A percentile compares a stretch with the other conserved stretches of the same genome.
Conservation (phyloP, 805 yeast genomes). For the Wickerhamiella lipophila region DNA sequence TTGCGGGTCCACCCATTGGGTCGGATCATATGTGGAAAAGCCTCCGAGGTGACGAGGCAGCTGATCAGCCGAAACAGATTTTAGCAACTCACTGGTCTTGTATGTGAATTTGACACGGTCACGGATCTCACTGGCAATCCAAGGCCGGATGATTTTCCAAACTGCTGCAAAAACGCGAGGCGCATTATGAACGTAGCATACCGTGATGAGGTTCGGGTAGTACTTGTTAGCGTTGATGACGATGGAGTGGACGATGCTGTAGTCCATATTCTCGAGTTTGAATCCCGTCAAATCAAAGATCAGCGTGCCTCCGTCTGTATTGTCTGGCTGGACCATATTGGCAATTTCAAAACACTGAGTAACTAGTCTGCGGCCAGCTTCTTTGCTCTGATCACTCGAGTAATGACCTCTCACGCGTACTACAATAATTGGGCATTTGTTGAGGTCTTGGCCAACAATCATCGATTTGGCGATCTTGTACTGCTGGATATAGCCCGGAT, state of each 20-base stretch:
- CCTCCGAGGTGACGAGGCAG: slow-evolving; percentile 12
- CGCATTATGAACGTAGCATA: slow-evolving; percentile 6
- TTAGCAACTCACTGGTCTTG: neutral
- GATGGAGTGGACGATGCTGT: slow-evolving; percentile 55
- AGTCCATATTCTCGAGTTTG: slow-evolving; percentile 70
- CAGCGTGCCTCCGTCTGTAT: slow-evolving; percentile 52
- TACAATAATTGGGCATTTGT: neutral
- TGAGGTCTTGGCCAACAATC: slow-evolving; percentile 3
- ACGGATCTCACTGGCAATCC: slow-evolving; percentile 1
- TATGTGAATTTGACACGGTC: slow-evolving; percentile 4
- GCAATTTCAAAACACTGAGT: neutral
- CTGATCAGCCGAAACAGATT: slow-evolving; percentile 2
- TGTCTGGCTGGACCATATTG: slow-evolving; percentile 38
- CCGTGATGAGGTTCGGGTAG: slow-evolving; percentile 6
- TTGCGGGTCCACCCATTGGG: slow-evolving; percentile 5
- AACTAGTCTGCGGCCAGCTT: neutral
- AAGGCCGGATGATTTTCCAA: slow-evolving; percentile 5
- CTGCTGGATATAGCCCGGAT: neutral
- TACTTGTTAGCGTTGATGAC: neutral
- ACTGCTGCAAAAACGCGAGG: slow-evolving; percentile 6
- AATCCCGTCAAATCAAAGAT: slow-evolving; percentile 66
- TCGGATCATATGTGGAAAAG: neutral
- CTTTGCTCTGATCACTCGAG: slow-evolving; percentile 3
- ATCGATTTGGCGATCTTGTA: neutral
- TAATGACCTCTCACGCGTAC: neutral